A percentile compares a stretch with the other conserved stretches of the same genome.
Conservation (phyloP, 495 filamentous ascomycete genomes). For the Podospora tetraspora region DNA sequence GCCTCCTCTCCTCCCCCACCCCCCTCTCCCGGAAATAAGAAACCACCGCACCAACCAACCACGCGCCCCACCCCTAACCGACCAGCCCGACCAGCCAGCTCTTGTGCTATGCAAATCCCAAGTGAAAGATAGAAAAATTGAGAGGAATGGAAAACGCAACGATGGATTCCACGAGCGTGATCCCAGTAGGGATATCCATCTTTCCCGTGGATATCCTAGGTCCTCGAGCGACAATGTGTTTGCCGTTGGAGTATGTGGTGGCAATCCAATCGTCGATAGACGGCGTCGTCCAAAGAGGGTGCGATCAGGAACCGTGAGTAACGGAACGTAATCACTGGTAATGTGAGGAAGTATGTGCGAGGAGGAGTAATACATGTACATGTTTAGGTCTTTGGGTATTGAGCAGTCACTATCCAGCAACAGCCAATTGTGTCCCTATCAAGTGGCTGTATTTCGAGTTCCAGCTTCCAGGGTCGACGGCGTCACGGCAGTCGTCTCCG, state of each 20-base stretch:
- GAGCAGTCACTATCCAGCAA: not conserved
- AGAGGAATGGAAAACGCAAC: not conserved
- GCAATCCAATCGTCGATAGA: not conserved
- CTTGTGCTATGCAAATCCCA: conserved; percentile 24
- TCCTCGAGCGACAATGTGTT: not conserved
- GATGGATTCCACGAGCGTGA: not conserved
- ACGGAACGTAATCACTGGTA: not conserved
- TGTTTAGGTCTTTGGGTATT: conserved; percentile 17
- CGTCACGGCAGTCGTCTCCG: conserved; percentile 13
- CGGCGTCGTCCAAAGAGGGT: not conserved
- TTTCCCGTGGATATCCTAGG: not conserved
- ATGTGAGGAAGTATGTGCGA: not conserved
- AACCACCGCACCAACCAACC: conserved; percentile 4
- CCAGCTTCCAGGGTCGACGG: conserved; percentile 37
- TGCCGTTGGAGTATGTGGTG: not conserved
- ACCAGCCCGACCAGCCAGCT: not conserved
- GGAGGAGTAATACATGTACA: conserved; percentile 13
- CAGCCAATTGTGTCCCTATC: not conserved
- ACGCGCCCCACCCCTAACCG: too few species aligned
- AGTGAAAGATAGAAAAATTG: not conserved
- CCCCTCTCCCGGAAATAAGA: not conserved
- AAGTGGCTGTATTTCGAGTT: conserved; percentile 8
- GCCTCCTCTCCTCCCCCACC: not conserved
- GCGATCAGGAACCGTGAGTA: not conserved
- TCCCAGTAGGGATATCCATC: not conserved